Evolutionary conservation across 2,329 filamentous ascomycete genomes (phyloP).

Genomic region (Canariomyces notabilis): DNA sequence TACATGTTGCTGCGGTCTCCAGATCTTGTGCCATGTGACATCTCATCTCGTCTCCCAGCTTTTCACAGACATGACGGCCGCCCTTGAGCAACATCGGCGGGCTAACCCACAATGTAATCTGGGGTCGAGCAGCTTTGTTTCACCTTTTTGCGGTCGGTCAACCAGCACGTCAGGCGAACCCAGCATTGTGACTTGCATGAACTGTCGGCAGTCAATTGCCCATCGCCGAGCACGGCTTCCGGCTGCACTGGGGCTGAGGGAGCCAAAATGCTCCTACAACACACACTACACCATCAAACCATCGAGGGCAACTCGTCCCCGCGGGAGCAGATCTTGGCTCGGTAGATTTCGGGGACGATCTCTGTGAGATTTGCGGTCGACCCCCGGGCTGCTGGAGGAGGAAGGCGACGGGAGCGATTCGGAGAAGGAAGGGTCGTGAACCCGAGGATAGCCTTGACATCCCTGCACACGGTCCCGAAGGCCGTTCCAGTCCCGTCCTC

Average conservation of each 20-base stretch:
- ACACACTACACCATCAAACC: slow-evolving; percentile 1
- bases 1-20: slow-evolving; percentile 32
- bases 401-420: not conserved
- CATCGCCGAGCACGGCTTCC: slow-evolving; percentile 1
- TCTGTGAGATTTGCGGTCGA: not conserved
- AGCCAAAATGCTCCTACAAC: not conserved
- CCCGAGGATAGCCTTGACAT: not conserved
- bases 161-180: slow-evolving; percentile 2
- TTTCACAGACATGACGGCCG: slow-evolving; percentile 25
- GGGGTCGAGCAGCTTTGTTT: slow-evolving; percentile 20
- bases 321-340: slow-evolving; percentile 9
- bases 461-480: slow-evolving; percentile 4
- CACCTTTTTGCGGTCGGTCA: slow-evolving; percentile 21
- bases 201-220: slow-evolving; percentile 5
- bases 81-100: slow-evolving; percentile 15
- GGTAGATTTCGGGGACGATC: slow-evolving; percentile 14
- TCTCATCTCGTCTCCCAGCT: slow-evolving; percentile 32
- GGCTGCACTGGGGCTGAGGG: not conserved
- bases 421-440: not conserved
- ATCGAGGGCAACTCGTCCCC: slow-evolving; percentile 1
- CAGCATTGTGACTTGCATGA: slow-evolving; percentile 15
- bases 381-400: not conserved
- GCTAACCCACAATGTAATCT: slow-evolving; percentile 20
- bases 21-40: slow-evolving; percentile 51
- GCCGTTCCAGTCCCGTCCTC: too few relatives aligned